Percentiles rank a stretch among this genome's conserved stretches.
phyloP scores from a whole-genome alignment of 805 yeast species.

The Metschnikowia baotianmanensis region DNA sequence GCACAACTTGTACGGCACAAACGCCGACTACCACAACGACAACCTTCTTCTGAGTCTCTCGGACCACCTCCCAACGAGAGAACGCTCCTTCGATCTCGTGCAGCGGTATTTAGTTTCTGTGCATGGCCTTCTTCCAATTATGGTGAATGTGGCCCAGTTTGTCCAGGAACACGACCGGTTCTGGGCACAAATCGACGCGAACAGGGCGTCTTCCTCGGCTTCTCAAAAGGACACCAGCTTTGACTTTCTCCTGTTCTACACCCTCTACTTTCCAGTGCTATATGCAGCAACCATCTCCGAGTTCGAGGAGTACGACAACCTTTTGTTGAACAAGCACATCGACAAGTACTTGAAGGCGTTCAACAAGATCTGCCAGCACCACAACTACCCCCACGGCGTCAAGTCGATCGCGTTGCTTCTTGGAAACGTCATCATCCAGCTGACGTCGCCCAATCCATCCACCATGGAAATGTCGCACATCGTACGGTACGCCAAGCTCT shows the following conservation, averaged over 20 bases:
- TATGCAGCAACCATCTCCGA: conserved; percentile 60
- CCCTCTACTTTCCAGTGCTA: conserved; percentile 50
- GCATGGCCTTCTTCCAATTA: conserved; percentile 53
- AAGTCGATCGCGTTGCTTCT: conserved; percentile 41
- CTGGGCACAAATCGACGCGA: conserved; percentile 39
- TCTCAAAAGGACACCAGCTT: conserved; percentile 22
- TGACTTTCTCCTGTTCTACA: conserved; percentile 44
- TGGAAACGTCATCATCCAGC: conserved; percentile 50
- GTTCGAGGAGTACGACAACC: conserved; percentile 54
- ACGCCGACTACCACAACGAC: conserved; percentile 35
- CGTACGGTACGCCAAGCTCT: conserved; percentile 53
- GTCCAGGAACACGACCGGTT: conserved; percentile 45
- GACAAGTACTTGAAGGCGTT: conserved; percentile 49
- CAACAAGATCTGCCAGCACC: conserved; percentile 48
- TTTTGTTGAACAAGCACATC: conserved; percentile 46
- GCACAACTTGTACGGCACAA: conserved; percentile 39
- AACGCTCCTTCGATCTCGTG: conserved; percentile 45
- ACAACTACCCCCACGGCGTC: conserved; percentile 49
- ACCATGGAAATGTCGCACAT: conserved; percentile 55
- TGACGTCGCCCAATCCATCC: conserved; percentile 55
- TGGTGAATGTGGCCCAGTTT: conserved; percentile 46
- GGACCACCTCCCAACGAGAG: conserved; percentile 37
- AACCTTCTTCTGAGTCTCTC: conserved; percentile 35
- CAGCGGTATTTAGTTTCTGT: conserved; percentile 51
- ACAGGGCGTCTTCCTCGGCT: conserved; percentile 10